A percentile compares a stretch with the other conserved stretches of the same genome.
These are phyloP conservation scores for Achlya hypogyna DNA, from an alignment of 352 stramenopile species.

Conservation along the genomic window DNA sequence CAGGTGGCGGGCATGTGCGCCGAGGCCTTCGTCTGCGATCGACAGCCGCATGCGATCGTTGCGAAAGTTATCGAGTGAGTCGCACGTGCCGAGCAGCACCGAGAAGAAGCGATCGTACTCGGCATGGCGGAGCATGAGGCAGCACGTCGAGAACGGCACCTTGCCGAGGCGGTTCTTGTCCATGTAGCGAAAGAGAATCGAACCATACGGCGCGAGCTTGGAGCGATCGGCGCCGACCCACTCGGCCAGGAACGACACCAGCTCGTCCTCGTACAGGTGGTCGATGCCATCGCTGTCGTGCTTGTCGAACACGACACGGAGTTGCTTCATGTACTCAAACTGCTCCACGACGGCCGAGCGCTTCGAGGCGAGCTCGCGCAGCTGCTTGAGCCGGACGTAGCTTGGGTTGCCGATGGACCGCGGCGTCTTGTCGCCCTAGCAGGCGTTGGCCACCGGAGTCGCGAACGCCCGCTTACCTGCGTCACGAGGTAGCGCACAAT, in stretches of 20 bases:
- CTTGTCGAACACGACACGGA: conserved; percentile 73
- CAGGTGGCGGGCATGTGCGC: conserved; percentile 10
- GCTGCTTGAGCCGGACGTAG: conserved; percentile 78
- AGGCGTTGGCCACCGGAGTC: not conserved
- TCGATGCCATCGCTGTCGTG: conserved; percentile 58
- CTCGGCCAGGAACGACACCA: conserved; percentile 65
- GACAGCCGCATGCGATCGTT: conserved; percentile 29
- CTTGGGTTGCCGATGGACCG: conserved; percentile 62
- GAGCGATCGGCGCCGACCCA: conserved; percentile 79
- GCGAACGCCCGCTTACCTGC: too few relatives aligned
- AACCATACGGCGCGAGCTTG: conserved; percentile 65
- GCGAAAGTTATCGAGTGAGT: conserved; percentile 58
- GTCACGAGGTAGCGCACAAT: conserved; percentile 75
- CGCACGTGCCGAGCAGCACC: conserved; percentile 69
- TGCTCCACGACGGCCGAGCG: conserved; percentile 47
- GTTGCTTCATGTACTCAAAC: conserved; percentile 78
- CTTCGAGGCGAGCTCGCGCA: conserved; percentile 62
- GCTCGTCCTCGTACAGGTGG: conserved; percentile 59
- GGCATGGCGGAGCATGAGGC: conserved; percentile 82
- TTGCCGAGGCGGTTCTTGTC: conserved; percentile 77
- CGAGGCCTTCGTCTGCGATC: conserved; percentile 15
- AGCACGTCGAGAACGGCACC: conserved; percentile 81
- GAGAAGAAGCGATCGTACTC: conserved; percentile 86
- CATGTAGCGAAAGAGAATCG: conserved; percentile 84
- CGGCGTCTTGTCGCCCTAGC: conserved; percentile 51